Base-by-base conservation (phyloP, 768 basidiomycete species). In the Leccinellum luteum region DNA sequence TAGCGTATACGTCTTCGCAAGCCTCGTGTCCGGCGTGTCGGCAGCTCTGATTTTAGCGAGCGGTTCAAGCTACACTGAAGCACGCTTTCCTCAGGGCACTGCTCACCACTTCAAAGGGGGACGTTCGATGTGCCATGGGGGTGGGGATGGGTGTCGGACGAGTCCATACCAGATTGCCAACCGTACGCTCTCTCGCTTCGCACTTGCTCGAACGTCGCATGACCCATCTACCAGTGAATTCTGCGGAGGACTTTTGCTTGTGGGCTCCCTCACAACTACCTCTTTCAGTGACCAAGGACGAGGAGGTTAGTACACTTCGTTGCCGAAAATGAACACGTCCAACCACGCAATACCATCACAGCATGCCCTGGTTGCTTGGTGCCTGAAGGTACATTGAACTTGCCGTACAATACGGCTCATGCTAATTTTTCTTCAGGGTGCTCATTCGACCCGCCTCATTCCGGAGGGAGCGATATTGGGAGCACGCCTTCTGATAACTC, bases 391-490 rank as follows among this genome's bases (percentile, higher is more conserved):
- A 54, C 38, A 66, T 68, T 28, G 13, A 23, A 45, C 21, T 43
- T 54, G 44, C 10, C n/a, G 41, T 49, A 27, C 25, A 23, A 45
- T 32, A 35, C 45, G 25, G 35, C 48, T 44, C 35, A 56, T 35
- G 25, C 34, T 56, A 15, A 54, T 35, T 9, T 32, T 32, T 35
- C 51, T 48, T 51, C 55, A 86, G 85, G 69, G 74, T 61, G 82
- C 81, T 35, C 79, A 83, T 49, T 88, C 87, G 30, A 80, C 82
- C 14, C 84, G 84, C 50, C 67, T 87, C 62, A 89, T 92, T 60
- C 90, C 89, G 12, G 81, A 84, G 53, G 90, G 87, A 30, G 73
- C 85, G n/a, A 82, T 90, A 64, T 76, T 74, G 1, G 85, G 85
- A 51, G 86, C 82, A 17, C 87, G 86, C 66, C 82, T 89, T 67